Percentiles rank a stretch among this genome's conserved stretches.
These are phyloP conservation scores for Solanum acaule DNA, from an alignment of 257 asterid genomes.

Conservation along the genomic window DNA sequence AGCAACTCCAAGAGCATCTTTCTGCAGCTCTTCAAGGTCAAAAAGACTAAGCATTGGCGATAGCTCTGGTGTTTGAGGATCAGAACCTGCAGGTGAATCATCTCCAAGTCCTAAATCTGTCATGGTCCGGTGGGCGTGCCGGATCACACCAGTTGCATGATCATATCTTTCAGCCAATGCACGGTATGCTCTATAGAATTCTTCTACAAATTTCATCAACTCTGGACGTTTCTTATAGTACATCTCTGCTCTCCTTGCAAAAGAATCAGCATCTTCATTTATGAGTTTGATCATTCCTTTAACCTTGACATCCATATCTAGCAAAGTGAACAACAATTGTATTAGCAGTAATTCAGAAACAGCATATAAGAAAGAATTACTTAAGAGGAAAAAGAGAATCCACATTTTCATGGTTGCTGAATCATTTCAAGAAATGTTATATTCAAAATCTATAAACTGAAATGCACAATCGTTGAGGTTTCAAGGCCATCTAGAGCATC, in stretches of 20 bases:
- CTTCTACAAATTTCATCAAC: conserved; percentile 92
- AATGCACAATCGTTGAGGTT: background rate
- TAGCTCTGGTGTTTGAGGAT: conserved; percentile 46
- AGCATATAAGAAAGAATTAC: background rate
- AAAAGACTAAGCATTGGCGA: conserved; percentile 27
- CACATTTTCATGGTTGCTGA: background rate
- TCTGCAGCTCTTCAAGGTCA: conserved; percentile 17
- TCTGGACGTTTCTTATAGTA: conserved; percentile 98
- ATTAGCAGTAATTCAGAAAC: background rate
- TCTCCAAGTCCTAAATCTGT: conserved; percentile 53
- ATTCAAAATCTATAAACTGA: background rate
- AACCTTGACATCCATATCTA: conserved; percentile 89
- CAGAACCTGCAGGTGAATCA: conserved; percentile 56
- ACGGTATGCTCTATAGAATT: conserved; percentile 89
- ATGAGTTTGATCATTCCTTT: conserved; percentile 93
- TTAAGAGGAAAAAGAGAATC: background rate
- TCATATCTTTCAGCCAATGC: conserved; percentile 96
- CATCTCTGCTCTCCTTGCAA: conserved; percentile 99
- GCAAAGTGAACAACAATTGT: conserved; percentile 1
- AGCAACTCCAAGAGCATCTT: background rate
- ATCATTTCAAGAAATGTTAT: background rate
- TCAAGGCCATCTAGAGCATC: background rate
- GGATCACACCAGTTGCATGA: conserved; percentile 94
- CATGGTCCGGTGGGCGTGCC: conserved; percentile 92
- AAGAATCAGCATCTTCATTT: conserved; percentile 96